Evolutionary conservation across 2,329 filamentous ascomycete genomes (phyloP), one percentile per base, ranked within the genome.

Genomic region (Teratosphaeria destructans): DNA sequence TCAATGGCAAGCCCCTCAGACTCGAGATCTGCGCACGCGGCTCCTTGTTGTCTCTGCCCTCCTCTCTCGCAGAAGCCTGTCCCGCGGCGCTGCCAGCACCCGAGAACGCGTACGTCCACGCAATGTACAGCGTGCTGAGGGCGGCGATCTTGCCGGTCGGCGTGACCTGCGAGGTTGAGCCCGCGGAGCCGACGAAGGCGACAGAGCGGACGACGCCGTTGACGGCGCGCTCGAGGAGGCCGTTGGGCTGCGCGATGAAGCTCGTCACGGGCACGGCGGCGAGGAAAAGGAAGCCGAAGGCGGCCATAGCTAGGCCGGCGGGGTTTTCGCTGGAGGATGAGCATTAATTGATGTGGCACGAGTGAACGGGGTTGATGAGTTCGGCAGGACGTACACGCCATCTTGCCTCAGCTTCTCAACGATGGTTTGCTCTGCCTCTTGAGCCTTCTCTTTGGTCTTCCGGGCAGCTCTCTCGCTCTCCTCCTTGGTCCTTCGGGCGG

Each of bases 121-220:
- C 63, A 29, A 67, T 62, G 61, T 70, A 70, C 39, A 68, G 62
- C 26, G 63, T 65, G 16, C 61, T 66, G 26, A 70, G 63, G 8
- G 67, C 67, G 34, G 67, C 68, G 60, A 70, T 65, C 57, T 69
- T 68, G 59, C 65, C 63, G 53, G 60, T 64, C 19, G 65, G 65
- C 5, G 64, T 43, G 52, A 67, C 58, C 37, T 52, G 56, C 12
- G 56, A 56, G 23, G 54, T 63, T 26, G 58, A 54, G 53, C 67
- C 66, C 11, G 67, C 66, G 23, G 65, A 63, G 37, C 60, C 58
- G 54, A 69, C 55, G 62, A 61, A 67, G 58, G 60, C 65, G 16
- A 70, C 59, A 34, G 59, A 61, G 63, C 55, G 54, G 57, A 63
- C 58, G 57, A 68, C 61, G 52, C 64, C 66, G 56, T 68, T 68